Evolutionary conservation across 305 asterid genomes (phyloP), one percentile per base, ranked within the genome.

Genomic region (Stenogyne calaminthoides): DNA sequence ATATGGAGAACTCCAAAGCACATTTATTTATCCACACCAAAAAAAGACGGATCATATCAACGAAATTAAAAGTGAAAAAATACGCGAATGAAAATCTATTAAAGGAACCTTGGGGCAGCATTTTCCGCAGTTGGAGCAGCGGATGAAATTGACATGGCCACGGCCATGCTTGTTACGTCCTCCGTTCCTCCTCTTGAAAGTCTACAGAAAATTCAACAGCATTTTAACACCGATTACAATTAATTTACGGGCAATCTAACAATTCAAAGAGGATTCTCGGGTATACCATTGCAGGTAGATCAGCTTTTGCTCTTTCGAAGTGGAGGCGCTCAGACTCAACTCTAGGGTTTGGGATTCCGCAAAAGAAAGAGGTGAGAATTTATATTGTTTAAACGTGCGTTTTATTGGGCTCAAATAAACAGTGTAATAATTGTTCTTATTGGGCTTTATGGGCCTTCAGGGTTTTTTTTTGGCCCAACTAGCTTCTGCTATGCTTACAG

Each of bases 81-180:
- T 0, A 9, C 12, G 14, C 14, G 29, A 15, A 61, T 1, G 14
- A 37, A 34, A 51, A 10, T 18, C 18, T 12, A 25, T n/a, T 2
- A 49, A 49, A 1, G 40, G n/a, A 61, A 92, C 98, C 97, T 92
- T 92, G 6, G 98, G 98, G 79, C 97, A 92, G 82, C 97, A 90
- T 59, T 92, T 92, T 22, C 96, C 98, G 70, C 98, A 88, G 84
- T 92, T 92, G 78, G 97, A 89, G 86, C 98, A 92, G 63, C 98
- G 93, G 78, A 90, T 84, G 86, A 87, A 87, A 61, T 87, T 88
- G 72, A 76, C 84, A 67, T 92, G 96, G 40, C 96, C 98, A 6
- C 96, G 94, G 67, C 96, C 97, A 67, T 92, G 97, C 83, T 92
- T 90, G 92, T 92, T 92, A 75, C 96, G 91, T 7, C 98, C 97